Percentiles rank a stretch among this genome's conserved stretches.
phyloP scores from a whole-genome alignment of 106 monocot species.

The Allium sativum region DNA sequence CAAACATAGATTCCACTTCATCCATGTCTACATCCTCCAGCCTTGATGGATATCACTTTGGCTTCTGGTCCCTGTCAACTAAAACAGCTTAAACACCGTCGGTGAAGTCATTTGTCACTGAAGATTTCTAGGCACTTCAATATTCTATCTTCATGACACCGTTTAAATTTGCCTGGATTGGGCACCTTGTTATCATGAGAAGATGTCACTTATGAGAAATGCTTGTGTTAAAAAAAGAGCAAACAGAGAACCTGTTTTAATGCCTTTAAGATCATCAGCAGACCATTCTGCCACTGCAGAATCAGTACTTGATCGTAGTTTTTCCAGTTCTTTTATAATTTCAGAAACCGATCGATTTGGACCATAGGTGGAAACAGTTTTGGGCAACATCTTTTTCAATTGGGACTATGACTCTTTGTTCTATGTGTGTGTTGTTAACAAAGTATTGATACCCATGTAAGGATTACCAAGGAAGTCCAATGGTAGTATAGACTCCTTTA shows the following conservation, averaged over 20 bases:
- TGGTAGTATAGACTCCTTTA: conserved; percentile 59
- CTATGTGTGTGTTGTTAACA: conserved; percentile 32
- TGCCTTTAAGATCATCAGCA: conserved; percentile 52
- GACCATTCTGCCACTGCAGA: conserved; percentile 70
- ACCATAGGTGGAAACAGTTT: conserved; percentile 62
- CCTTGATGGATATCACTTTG: conserved; percentile 64
- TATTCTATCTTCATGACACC: conserved; percentile 90
- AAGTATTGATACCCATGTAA: conserved; percentile 43
- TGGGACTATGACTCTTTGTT: conserved; percentile 50
- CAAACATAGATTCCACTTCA: conserved; percentile 59
- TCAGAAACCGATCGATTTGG: conserved; percentile 40
- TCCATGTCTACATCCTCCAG: conserved; percentile 66
- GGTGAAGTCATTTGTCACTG: conserved; percentile 69
- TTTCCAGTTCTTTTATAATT: conserved; percentile 63
- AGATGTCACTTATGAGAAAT: conserved; percentile 82
- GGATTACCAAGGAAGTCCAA: conserved; percentile 59
- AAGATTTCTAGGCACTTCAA: conserved; percentile 67
- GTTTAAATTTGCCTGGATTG: conserved; percentile 52
- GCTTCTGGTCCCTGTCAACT: conserved; percentile 90
- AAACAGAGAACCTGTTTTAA: conserved; percentile 87
- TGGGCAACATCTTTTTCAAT: conserved; percentile 52
- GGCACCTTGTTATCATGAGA: conserved; percentile 39
- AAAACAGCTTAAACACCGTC: conserved; percentile 97
- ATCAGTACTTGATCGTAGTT: conserved; percentile 44
- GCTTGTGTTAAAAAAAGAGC: conserved; percentile 74